phyloP scores from a whole-genome alignment of 1,139 yeast genomes.

The Entelexis paramagnoliae region DNA sequence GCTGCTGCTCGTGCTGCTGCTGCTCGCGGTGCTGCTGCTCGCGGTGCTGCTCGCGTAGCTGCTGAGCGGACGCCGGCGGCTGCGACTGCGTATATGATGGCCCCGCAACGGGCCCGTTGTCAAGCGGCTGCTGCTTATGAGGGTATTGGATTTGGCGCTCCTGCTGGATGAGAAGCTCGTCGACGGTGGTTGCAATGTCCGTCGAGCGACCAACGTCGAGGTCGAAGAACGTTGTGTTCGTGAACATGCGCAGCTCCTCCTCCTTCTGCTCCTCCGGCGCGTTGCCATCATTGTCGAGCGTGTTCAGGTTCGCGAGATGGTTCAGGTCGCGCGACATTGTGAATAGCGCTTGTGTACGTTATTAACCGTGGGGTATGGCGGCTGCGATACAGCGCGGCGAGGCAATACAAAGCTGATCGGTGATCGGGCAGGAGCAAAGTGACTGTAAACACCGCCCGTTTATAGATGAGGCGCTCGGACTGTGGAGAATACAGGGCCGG shows the following conservation, averaged over 20 bases:
- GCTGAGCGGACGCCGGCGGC: slow-evolving; percentile 1
- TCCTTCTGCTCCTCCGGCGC: slow-evolving; percentile 23
- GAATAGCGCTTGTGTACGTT: not conserved
- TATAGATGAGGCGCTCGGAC: not conserved
- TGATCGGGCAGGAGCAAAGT: not conserved
- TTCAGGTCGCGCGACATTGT: slow-evolving; percentile 14
- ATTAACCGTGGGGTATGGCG: not conserved
- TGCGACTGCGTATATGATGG: slow-evolving; percentile 14
- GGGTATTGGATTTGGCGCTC: slow-evolving; percentile 33
- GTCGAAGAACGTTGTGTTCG: slow-evolving; percentile 38
- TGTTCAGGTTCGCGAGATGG: slow-evolving; percentile 19
- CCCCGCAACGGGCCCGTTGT: slow-evolving; percentile 16
- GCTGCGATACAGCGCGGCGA: not conserved
- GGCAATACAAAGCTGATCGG: not conserved
- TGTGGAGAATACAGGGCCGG: not conserved
- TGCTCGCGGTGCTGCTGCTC: slow-evolving; percentile 3
- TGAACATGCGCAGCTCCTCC: slow-evolving; percentile 35
- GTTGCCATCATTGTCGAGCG: slow-evolving; percentile 16
- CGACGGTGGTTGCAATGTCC: slow-evolving; percentile 35
- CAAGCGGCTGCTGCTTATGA: slow-evolving; percentile 21
- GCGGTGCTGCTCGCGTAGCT: not conserved
- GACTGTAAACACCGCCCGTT: not conserved
- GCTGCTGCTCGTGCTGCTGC: not conserved
- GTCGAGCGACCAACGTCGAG: slow-evolving; percentile 37
- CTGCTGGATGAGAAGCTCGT: slow-evolving; percentile 35